A percentile compares a stretch with the other conserved stretches of the same genome.
These are phyloP conservation scores for Colletotrichum sp. DNA, from an alignment of 2,329 filamentous ascomycete genomes.

Conservation along the genomic window DNA sequence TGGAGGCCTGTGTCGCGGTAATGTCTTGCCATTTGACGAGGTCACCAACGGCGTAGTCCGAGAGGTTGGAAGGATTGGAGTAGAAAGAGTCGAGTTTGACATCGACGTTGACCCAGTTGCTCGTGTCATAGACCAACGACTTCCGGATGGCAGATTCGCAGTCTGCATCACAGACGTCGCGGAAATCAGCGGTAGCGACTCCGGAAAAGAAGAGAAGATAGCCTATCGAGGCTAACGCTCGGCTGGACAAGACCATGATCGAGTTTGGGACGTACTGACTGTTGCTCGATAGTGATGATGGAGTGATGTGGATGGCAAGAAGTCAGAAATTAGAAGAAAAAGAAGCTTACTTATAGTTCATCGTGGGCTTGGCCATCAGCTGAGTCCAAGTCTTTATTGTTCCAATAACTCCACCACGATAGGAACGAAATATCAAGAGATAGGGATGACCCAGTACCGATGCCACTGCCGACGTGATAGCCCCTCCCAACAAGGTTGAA, in stretches of 20 bases:
- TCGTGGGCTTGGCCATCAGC: accelerated
- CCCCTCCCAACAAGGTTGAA: not conserved
- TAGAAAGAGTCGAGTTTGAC: constrained; percentile 18
- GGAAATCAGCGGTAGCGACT: not conserved
- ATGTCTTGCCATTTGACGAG: constrained; percentile 23
- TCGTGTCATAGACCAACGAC: not conserved
- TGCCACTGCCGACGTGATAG: not conserved
- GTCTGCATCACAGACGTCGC: constrained; percentile 16
- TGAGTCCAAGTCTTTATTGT: not conserved
- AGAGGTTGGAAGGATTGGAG: constrained; percentile 12
- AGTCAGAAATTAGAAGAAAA: accelerated
- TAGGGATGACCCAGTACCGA: not conserved
- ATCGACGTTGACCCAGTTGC: constrained; percentile 7
- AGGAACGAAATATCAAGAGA: not conserved
- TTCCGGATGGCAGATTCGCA: constrained; percentile 1
- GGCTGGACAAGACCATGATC: not conserved
- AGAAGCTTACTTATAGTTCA: not conserved
- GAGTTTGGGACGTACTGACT: not conserved
- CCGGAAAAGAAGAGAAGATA: not conserved
- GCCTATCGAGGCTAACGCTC: not conserved
- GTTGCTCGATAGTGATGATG: accelerated
- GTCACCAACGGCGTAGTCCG: constrained; percentile 18
- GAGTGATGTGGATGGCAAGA: accelerated
- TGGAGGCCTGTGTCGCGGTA: not conserved
- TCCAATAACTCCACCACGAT: not conserved